phyloP scores from a whole-genome alignment of 176 grass and related monocot genomes.

The Hordeum marinum region DNA sequence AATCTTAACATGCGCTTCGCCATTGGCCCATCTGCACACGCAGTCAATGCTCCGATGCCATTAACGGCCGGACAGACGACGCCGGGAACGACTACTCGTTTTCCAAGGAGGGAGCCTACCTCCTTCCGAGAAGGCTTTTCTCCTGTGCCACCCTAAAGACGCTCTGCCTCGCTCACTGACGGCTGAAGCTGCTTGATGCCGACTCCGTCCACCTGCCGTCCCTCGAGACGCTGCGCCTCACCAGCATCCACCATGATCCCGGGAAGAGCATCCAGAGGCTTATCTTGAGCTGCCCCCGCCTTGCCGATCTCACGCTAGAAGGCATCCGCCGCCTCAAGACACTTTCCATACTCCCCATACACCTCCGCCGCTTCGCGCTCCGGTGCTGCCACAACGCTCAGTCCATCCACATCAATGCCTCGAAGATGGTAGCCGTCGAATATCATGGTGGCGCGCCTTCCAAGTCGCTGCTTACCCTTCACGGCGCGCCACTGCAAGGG shows the following conservation, averaged over 20 bases:
- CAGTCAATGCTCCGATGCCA: too few species aligned
- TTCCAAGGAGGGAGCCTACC: neutral
- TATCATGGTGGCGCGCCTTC: neutral
- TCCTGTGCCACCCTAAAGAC: neutral
- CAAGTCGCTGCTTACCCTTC: neutral
- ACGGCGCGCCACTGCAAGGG: neutral
- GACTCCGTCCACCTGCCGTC: neutral
- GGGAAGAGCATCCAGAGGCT: neutral
- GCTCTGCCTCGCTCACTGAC: neutral
- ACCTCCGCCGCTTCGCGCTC: neutral
- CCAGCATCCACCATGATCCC: neutral
- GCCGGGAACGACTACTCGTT: neutral
- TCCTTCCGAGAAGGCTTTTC: neutral
- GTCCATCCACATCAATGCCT: neutral
- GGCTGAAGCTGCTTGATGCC: neutral
- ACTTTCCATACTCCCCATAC: neutral
- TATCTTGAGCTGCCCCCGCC: neutral
- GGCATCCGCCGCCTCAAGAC: neutral
- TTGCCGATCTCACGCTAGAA: neutral
- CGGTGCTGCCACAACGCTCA: neutral
- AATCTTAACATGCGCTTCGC: neutral
- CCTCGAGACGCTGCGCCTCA: neutral
- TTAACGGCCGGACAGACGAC: neutral
- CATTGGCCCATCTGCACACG: neutral
- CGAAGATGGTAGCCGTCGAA: neutral